Percentiles rank a stretch among this genome's conserved stretches.
phyloP scores from a whole-genome alignment of 495 filamentous ascomycete genomes.

The Pyronema domesticum region DNA sequence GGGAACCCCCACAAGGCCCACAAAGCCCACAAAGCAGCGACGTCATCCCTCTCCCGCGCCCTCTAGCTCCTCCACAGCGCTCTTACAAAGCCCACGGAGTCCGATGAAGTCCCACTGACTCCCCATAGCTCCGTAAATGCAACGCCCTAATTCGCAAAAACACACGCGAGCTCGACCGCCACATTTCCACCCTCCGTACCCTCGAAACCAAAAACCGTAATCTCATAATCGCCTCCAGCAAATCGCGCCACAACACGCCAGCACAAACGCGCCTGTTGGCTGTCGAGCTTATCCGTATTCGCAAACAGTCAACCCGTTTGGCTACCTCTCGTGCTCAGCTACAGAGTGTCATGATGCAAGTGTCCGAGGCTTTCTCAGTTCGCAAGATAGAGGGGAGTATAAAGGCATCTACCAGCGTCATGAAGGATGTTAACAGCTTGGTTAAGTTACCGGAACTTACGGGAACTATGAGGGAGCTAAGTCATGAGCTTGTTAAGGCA shows the following conservation, averaged over 20 bases:
- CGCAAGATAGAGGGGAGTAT: conserved; percentile 93
- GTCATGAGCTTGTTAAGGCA: conserved; percentile 72
- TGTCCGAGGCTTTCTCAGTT: conserved; percentile 87
- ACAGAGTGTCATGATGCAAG: conserved; percentile 90
- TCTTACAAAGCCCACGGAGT: conserved; percentile 2
- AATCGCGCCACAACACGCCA: conserved; percentile 49
- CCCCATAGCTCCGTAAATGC: conserved; percentile 73
- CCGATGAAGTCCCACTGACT: conserved; percentile 7
- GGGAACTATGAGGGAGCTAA: conserved; percentile 77
- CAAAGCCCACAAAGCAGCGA: not conserved
- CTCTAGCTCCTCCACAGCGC: not conserved
- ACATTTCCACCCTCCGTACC: conserved; percentile 55
- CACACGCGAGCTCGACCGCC: conserved; percentile 86
- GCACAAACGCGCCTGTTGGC: conserved; percentile 70
- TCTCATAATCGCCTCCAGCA: conserved; percentile 62
- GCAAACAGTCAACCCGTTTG: conserved; percentile 54
- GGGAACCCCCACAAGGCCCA: not conserved
- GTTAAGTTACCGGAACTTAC: conserved; percentile 72
- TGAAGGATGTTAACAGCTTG: conserved; percentile 88
- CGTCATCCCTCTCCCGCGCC: no score
- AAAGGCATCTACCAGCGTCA: conserved; percentile 68
- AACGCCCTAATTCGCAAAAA: conserved; percentile 79
- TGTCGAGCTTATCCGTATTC: conserved; percentile 65
- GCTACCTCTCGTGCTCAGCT: conserved; percentile 79
- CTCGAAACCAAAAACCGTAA: conserved; percentile 74